Percentiles rank a stretch among this genome's conserved stretches.
Conservation (phyloP, 108 stramenopile genomes). For the Skeletonema tropicum region DNA sequence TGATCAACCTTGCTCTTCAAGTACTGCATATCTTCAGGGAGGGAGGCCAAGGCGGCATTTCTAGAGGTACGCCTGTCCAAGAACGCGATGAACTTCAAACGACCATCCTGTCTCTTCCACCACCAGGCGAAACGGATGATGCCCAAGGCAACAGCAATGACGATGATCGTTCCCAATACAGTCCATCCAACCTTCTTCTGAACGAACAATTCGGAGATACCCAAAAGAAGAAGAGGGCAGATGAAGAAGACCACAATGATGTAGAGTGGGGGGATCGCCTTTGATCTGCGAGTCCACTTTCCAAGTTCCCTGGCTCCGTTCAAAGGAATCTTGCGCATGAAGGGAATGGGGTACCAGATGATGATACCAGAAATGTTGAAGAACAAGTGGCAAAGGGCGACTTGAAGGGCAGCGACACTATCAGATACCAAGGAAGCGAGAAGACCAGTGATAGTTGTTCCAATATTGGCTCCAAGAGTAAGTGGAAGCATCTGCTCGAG, state of each 20-base stretch:
- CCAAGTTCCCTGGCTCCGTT: slow-evolving; percentile 67
- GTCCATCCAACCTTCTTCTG: slow-evolving; percentile 65
- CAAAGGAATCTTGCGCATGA: slow-evolving; percentile 75
- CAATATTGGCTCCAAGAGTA: slow-evolving; percentile 90
- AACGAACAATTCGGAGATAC: slow-evolving; percentile 58
- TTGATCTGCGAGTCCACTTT: slow-evolving; percentile 58
- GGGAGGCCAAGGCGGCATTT: slow-evolving; percentile 24
- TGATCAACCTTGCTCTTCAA: slow-evolving; percentile 50
- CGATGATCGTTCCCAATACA: slow-evolving; percentile 65
- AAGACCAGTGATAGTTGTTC: slow-evolving; percentile 81
- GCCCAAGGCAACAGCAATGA: slow-evolving; percentile 43
- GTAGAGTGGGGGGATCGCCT: slow-evolving; percentile 71
- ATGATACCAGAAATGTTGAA: slow-evolving; percentile 85
- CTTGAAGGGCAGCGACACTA: slow-evolving; percentile 64
- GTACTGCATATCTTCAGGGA: slow-evolving; percentile 61
- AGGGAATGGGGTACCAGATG: slow-evolving; percentile 86
- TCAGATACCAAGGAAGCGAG: slow-evolving; percentile 74
- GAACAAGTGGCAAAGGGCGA: slow-evolving; percentile 81
- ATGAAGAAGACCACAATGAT: slow-evolving; percentile 72
- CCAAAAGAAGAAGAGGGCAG: slow-evolving; percentile 66
- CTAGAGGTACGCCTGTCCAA: slow-evolving; percentile 50
- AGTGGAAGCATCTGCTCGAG: slow-evolving; percentile 85
- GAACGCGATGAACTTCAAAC: slow-evolving; percentile 23
- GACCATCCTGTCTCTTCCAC: slow-evolving; percentile 58
- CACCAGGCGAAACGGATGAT: slow-evolving; percentile 45